Percentiles rank a stretch among this genome's conserved stretches.
Conservation (phyloP, 768 basidiomycete species). For the Mycena sanguinolenta region DNA sequence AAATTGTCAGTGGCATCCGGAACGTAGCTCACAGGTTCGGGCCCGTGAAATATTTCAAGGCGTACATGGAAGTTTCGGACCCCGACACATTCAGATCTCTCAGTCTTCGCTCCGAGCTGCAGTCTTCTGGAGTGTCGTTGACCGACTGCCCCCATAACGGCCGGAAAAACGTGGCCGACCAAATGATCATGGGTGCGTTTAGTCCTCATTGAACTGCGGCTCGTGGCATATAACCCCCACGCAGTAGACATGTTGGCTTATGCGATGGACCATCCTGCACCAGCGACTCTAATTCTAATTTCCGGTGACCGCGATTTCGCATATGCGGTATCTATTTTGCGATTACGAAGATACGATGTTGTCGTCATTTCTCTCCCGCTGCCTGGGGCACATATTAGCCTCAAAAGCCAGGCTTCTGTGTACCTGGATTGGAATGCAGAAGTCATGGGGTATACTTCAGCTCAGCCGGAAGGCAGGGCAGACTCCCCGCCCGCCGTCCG, state of each 20-base stretch:
- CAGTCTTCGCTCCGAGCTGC: constrained; percentile 59
- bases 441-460: constrained; percentile 45
- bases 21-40: constrained; percentile 65
- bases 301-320: constrained; percentile 77
- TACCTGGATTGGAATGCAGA: constrained; percentile 65
- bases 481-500: constrained; percentile 3
- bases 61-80: constrained; percentile 65
- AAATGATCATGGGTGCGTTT: constrained; percentile 62
- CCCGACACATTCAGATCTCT: constrained; percentile 48
- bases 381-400: constrained; percentile 54
- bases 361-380: constrained; percentile 59
- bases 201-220: not conserved
- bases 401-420: constrained; percentile 68
- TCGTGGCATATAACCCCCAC: not conserved
- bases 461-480: not conserved
- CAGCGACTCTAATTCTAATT: constrained; percentile 71
- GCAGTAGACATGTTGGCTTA: constrained; percentile 77
- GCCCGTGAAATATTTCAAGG: constrained; percentile 64
- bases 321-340: constrained; percentile 71
- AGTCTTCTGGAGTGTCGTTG: constrained; percentile 62
- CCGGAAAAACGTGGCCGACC: constrained; percentile 59
- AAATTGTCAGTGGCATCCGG: constrained; percentile 60
- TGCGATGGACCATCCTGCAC: constrained; percentile 71
- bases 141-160: constrained; percentile 54
- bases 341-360: constrained; percentile 66